Base-by-base conservation (phyloP, 1,284 basidiomycete genomes). In the Ustilago vetiveriae region DNA sequence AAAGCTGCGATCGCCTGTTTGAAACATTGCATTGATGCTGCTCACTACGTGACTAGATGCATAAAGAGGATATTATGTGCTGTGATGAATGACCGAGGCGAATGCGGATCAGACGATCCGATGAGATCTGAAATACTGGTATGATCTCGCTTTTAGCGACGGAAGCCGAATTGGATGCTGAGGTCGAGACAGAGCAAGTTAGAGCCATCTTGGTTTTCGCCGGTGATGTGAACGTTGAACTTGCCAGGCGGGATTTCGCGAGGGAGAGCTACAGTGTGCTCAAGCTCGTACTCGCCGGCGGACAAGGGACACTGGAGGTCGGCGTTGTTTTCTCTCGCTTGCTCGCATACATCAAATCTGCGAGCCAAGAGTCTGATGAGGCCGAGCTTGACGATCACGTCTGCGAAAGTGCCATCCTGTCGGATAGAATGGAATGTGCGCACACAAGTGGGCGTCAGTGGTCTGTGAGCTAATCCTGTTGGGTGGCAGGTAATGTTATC, bases 141-240 rank as follows among this genome's bases (percentile, higher is more conserved):
- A 11, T 7, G 13, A 8, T 17, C 6, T 4, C 4, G 35, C 17
- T 38, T 21, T 27, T 29, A 70, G 24, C 67, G 55, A 29, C 62
- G 67, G 57, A 60, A 60, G 24, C 62, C 56, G 63, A 85, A 85
- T 72, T 85, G 88, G 48, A 94, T 88, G 52, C 58, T 63, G 42
- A 98, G 84, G 72, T 93, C 84, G 67, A 94, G 83, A 83, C 94
- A 97, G 37, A 92, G 75, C 85, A 96, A 83, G 60, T 90, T 87
- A 0, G 90, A 88, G 2, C 94, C 92, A 0, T 90, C 87, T n/a
- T 75, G 86, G 1, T 90, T 93, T 79, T 87, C 92, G 1, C 88
- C 94, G 7, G 84, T 82, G 21, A 94, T 87, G 38, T 86, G 82
- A 50, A 98, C 88, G 8, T 77, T 83, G 84, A 97, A 97, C 82